Evolutionary conservation across 2,329 filamentous ascomycete genomes (phyloP), one percentile per base, ranked within the genome.

Genomic region (Pleoardoris graminearum): DNA sequence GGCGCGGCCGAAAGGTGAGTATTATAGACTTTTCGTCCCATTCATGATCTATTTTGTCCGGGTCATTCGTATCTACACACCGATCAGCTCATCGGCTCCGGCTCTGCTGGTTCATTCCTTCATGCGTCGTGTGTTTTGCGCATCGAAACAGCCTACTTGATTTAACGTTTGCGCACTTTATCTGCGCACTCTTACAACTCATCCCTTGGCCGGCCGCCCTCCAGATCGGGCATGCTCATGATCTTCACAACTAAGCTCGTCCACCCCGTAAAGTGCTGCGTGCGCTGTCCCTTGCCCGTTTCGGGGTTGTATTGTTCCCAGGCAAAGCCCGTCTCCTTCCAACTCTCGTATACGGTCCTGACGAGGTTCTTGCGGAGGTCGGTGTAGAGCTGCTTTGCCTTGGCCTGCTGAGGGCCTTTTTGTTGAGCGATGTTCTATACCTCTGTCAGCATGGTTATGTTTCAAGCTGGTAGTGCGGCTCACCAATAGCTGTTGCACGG

Each of bases 261-360:
- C 94, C 94, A 99, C 45, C 94, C 94, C 0, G 94, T 97, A 72
- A 99, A 99, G 75, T 97, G 93, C 79, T 97, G 91, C 4, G 92
- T 97, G 36, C 94, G 83, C 79, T 97, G 93, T n/a, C 94, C 94
- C 48, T 84, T 83, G 39, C 94, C 94, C 3, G 90, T 96, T 65
- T 96, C 91, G 0, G 92, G 91, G 71, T 96, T 90, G 74, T 97
- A 99, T 77, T 99, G 94, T 76, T 99, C 94, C 93, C 93, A 99
- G 0, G 93, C 94, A 71, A 97, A 97, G 16, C 93, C 93, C 0
- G 94, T 97, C 68, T 90, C 85, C 69, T 87, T 80, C 93, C 93
- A 99, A 71, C 86, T 87, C 52, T 86, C 83, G 77, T 88, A 97
- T 12, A 97, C 89, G 1, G 92, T 97, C 46, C 91, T 83, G 39